phyloP scores from a whole-genome alignment of 768 basidiomycete genomes.

The Obba rivulosa region DNA sequence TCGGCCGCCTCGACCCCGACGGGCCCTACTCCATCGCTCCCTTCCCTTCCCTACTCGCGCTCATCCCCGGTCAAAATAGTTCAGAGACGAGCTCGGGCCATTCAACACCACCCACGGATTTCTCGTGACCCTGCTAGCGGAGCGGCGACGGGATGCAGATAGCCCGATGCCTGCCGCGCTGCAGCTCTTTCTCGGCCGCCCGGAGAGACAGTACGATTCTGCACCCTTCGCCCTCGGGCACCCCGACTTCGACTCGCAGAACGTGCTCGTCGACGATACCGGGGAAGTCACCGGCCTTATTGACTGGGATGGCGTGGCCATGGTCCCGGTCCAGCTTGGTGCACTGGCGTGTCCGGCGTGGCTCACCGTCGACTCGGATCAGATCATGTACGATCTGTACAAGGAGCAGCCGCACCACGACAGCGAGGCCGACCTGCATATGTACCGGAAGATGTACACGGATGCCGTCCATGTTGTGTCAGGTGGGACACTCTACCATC shows the following conservation, averaged over 20 bases:
- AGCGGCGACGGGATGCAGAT: too few species aligned
- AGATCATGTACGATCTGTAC: background rate
- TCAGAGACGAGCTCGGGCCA: background rate
- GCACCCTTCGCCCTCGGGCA: conserved; percentile 3
- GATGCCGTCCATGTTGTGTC: background rate
- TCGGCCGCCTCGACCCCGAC: background rate
- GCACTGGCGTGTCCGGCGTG: background rate
- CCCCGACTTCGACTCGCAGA: conserved; percentile 4
- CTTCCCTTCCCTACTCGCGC: background rate
- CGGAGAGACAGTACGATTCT: background rate
- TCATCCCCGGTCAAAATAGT: background rate
- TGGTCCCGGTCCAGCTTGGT: background rate
- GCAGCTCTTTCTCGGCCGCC: background rate
- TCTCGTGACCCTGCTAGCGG: background rate
- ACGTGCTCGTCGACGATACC: conserved; percentile 5
- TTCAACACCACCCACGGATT: background rate
- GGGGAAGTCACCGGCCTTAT: conserved; percentile 1
- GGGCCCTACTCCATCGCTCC: background rate
- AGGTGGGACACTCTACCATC: background rate
- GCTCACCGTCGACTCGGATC: conserved; percentile 3
- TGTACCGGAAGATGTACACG: conserved; percentile 2
- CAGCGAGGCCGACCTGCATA: too few species aligned
- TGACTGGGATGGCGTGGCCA: conserved; percentile 2
- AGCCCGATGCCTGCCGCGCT: background rate
- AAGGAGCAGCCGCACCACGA: background rate